These are phyloP conservation scores for Paramecium sexaurelia DNA, from an alignment of 73 alveolate species.

Conservation along the genomic window DNA sequence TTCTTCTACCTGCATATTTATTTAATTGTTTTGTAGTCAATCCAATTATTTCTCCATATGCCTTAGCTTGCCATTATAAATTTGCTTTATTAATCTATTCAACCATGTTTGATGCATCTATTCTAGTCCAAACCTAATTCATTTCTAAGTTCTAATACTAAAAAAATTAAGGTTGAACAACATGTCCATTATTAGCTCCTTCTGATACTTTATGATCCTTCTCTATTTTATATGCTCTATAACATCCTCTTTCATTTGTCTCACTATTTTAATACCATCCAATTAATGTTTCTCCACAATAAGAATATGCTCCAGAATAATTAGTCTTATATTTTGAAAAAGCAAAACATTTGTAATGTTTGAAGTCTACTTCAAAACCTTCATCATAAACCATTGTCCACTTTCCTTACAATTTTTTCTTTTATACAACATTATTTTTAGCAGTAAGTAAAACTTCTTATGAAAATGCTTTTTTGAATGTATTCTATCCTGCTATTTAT, in stretches of 20 bases:
- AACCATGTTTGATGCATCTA: neutral
- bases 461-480: neutral
- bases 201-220: neutral
- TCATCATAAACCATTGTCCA: conserved; percentile 71
- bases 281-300: conserved; percentile 56
- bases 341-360: conserved; percentile 55
- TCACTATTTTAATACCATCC: conserved; percentile 62
- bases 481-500: neutral
- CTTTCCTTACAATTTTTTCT: conserved; percentile 3
- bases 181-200: conserved; percentile 64
- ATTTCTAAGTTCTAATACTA: neutral
- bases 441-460: neutral
- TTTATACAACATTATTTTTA: conserved; percentile 13
- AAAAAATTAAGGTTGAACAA: conserved; percentile 55
- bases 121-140: conserved; percentile 20
- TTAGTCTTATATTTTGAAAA: conserved; percentile 61
- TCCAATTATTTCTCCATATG: conserved; percentile 18
- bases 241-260: conserved; percentile 62
- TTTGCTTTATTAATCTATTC: conserved; percentile 23
- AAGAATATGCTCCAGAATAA: conserved; percentile 54
- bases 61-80: conserved; percentile 49
- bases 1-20: conserved; percentile 57
- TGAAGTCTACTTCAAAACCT: conserved; percentile 60
- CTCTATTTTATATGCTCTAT: conserved; percentile 36
- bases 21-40: conserved; percentile 49